Conservation (phyloP, 805 yeast genomes). For the Cyberlindnera amylophila region DNA sequence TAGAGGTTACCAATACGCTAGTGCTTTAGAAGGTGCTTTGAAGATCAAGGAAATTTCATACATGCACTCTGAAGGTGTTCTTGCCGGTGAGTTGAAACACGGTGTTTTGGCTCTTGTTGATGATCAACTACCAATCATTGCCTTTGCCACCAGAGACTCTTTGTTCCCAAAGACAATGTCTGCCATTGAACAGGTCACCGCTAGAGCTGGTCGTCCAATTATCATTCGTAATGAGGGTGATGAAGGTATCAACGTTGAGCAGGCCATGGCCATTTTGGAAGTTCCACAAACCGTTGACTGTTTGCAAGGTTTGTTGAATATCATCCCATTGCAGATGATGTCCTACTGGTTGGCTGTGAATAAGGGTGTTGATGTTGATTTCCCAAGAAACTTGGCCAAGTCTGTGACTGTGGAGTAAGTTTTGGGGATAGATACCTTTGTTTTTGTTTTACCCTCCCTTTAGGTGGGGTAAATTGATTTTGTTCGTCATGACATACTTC, state of each 20-base stretch:
- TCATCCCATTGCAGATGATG: slow-evolving; percentile 91
- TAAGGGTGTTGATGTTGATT: slow-evolving; percentile 95
- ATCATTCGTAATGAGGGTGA: slow-evolving; percentile 85
- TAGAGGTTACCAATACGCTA: slow-evolving; percentile 95
- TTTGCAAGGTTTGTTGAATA: slow-evolving; percentile 92
- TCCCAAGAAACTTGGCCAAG: slow-evolving; percentile 98
- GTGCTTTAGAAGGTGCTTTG: slow-evolving; percentile 97
- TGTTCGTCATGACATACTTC: too few relatives aligned
- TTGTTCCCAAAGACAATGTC: slow-evolving; percentile 94
- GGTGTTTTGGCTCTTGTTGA: slow-evolving; percentile 97
- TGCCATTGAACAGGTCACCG: slow-evolving; percentile 93
- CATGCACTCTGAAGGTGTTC: slow-evolving; percentile 98
- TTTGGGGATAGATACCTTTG: slow-evolving; percentile 36
- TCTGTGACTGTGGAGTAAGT: slow-evolving; percentile 90
- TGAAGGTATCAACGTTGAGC: slow-evolving; percentile 50
- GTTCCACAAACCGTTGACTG: slow-evolving; percentile 97
- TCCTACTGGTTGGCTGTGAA: slow-evolving; percentile 95
- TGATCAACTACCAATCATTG: slow-evolving; percentile 88
- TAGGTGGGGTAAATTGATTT: slow-evolving; percentile 28
- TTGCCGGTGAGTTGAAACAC: slow-evolving; percentile 98
- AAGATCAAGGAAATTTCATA: slow-evolving; percentile 97
- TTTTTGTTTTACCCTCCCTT: slow-evolving; percentile 33
- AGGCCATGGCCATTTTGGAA: slow-evolving; percentile 68
- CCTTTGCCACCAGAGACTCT: slow-evolving; percentile 94
- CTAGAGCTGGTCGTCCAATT: slow-evolving; percentile 96